A percentile compares a stretch with the other conserved stretches of the same genome.
phyloP scores from a whole-genome alignment of 2,329 filamentous ascomycete genomes.

The Sporothrix pallida region DNA sequence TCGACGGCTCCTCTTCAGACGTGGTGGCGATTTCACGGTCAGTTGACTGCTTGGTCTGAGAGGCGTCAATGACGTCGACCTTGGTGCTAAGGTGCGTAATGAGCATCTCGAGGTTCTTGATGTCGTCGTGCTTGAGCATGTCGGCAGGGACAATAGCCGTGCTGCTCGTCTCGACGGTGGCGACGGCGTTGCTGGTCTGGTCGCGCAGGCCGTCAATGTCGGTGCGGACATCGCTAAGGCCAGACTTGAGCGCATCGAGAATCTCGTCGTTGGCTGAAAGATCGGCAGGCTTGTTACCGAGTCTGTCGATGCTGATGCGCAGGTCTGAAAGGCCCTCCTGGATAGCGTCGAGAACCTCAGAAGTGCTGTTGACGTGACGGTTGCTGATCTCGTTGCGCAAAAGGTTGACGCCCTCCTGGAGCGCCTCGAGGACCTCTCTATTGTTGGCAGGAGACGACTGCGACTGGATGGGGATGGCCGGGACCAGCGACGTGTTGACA shows the following conservation, averaged over 20 bases:
- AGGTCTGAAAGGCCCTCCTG: slow-evolving; percentile 85
- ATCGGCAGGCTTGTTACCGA: slow-evolving; percentile 79
- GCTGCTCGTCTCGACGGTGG: slow-evolving; percentile 56
- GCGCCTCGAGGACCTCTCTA: slow-evolving; percentile 72
- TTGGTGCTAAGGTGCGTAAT: slow-evolving; percentile 84
- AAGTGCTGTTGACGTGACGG: slow-evolving; percentile 70
- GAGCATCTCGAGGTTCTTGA: slow-evolving; percentile 84
- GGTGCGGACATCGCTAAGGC: slow-evolving; percentile 73
- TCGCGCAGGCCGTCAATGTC: slow-evolving; percentile 83
- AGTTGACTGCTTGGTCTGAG: slow-evolving; percentile 14
- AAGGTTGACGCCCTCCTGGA: slow-evolving; percentile 74
- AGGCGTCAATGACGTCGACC: slow-evolving; percentile 73
- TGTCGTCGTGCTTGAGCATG: slow-evolving; percentile 69
- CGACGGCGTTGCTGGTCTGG: slow-evolving; percentile 56
- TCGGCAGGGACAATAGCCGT: slow-evolving; percentile 57
- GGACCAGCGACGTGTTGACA: slow-evolving; percentile 72
- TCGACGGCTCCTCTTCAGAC: neutral
- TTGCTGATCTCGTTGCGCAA: slow-evolving; percentile 77
- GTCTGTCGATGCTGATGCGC: slow-evolving; percentile 74
- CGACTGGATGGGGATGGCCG: slow-evolving; percentile 55
- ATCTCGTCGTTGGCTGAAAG: slow-evolving; percentile 88
- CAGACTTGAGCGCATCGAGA: slow-evolving; percentile 83
- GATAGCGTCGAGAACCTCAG: slow-evolving; percentile 86
- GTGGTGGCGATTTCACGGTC: slow-evolving; percentile 15
- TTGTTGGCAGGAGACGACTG: slow-evolving; percentile 48